Base-by-base conservation (phyloP, 192 early-diverging fungal species). In the Funneliformis geosporum region DNA sequence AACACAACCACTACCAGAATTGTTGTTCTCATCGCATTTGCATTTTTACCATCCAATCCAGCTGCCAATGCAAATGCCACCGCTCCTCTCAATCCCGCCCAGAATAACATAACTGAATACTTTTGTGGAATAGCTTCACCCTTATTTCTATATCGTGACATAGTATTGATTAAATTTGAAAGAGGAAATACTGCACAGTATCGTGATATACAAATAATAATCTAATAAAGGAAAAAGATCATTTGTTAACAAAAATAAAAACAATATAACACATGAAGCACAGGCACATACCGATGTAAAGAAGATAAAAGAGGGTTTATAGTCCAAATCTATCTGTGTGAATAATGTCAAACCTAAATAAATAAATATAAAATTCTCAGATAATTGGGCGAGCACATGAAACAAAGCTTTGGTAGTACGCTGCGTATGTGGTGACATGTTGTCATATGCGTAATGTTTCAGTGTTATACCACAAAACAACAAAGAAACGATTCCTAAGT, bases 361-460 rank as follows among this genome's bases (percentile, higher is more conserved):
- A 64, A 99, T 96, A 82, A 98, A 99, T 78, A 98, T 93, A 84
- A 99, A 99, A 78, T 97, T 98, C 82, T 99, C 98, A 0, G 95
- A 93, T 38, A 99, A 86, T 73, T 97, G 94, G 1, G 94, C 91
- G 28, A 99, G 85, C n/a, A 98, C 92, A 38, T 94, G 90, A 86
- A 98, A 98, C 86, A 99, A 88, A 76, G 94, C 94, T 79, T 93
- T 93, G 44, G 95, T 96, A 3, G 97, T 95, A 39, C 92, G 82
- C 82, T 94, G 89, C 67, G 91, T 93, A 12, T 88, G 85, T 18
- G 84, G 75, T 11, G 93, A 94, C 92, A 99, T 91, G 83, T 95
- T 97, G 73, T 93, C 89, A 85, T 96, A 97, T 0, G 93, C 94
- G 82, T 99, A 99, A 79, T 98, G 98, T 80, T 96, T 96, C 62